Conservation (phyloP, 2,329 filamentous ascomycete species). For the Botrytis sinoallii region DNA sequence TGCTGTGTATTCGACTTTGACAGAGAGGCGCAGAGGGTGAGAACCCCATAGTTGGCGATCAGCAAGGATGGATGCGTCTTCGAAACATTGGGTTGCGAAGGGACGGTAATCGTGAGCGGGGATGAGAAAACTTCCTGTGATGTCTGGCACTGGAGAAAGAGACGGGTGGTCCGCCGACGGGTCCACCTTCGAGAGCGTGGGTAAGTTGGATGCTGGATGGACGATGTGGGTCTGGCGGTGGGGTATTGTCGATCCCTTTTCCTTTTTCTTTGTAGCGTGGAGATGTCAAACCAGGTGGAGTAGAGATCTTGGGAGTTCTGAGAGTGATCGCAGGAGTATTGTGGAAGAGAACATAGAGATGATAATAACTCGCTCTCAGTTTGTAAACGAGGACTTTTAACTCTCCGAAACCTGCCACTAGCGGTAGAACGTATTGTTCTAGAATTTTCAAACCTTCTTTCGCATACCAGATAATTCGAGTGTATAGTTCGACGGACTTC, state of each 20-base stretch:
- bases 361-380: slow-evolving; percentile 88
- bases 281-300: slow-evolving; percentile 38
- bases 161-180: slow-evolving; percentile 45
- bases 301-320: slow-evolving; percentile 39
- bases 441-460: slow-evolving; percentile 86
- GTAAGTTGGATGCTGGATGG: slow-evolving; percentile 37
- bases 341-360: slow-evolving; percentile 95
- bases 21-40: slow-evolving; percentile 82
- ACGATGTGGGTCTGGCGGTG: slow-evolving; percentile 26
- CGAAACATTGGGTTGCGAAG: slow-evolving; percentile 76
- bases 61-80: slow-evolving; percentile 70
- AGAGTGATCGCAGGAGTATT: slow-evolving; percentile 71
- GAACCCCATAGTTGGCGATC: slow-evolving; percentile 78
- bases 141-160: slow-evolving; percentile 39
- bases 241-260: slow-evolving; percentile 32
- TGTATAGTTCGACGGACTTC: slow-evolving; percentile 77
- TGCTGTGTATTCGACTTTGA: slow-evolving; percentile 88
- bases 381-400: slow-evolving; percentile 90
- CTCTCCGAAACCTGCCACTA: slow-evolving; percentile 73
- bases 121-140: slow-evolving; percentile 71
- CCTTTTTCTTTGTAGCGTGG: slow-evolving; percentile 35
- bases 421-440: slow-evolving; percentile 82
- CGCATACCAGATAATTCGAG: slow-evolving; percentile 93
- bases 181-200: slow-evolving; percentile 40
- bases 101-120: slow-evolving; percentile 78